Percentiles rank a stretch among this genome's conserved stretches.
These are phyloP conservation scores for Microbotryomycetes sp. DNA, from an alignment of 1,284 basidiomycete genomes.

Conservation along the genomic window DNA sequence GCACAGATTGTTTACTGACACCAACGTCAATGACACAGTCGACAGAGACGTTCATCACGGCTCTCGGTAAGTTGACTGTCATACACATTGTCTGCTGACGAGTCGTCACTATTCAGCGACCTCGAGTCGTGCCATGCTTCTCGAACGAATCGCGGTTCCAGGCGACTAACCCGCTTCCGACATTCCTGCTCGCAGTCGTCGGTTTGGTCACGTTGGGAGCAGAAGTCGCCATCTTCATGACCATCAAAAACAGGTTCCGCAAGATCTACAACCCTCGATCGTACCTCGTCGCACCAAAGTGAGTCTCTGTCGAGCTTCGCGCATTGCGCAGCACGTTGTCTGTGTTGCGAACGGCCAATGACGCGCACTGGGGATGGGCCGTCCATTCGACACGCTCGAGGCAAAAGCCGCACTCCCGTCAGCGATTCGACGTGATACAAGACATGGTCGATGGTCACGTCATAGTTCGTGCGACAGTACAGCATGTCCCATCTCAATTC, in stretches of 20 bases:
- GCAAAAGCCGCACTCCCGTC: too few species aligned
- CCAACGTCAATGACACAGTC: conserved; percentile 4
- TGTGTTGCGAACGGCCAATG: conserved; percentile 9
- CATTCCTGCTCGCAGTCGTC: background rate
- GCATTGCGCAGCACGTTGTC: background rate
- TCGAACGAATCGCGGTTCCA: background rate
- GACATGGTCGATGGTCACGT: too few species aligned
- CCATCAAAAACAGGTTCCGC: conserved; percentile 42
- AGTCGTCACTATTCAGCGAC: conserved; percentile 19
- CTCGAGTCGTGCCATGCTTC: background rate
- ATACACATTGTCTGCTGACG: background rate
- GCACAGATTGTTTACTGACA: background rate
- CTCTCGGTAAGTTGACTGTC: conserved; percentile 15
- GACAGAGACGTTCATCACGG: conserved; percentile 35
- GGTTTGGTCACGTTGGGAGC: conserved; percentile 34
- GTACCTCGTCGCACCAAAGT: conserved; percentile 38
- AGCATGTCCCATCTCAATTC: too few species aligned
- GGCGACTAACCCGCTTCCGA: too few species aligned
- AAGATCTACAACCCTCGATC: conserved; percentile 45
- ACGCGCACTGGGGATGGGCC: too few species aligned
- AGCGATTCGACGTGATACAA: too few species aligned
- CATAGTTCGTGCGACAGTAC: too few species aligned
- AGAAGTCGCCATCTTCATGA: conserved; percentile 41
- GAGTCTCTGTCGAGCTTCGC: background rate
- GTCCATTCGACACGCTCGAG: too few species aligned